Conservation (phyloP, 208 protist genomes). For the Wallacemonas rigidus region DNA sequence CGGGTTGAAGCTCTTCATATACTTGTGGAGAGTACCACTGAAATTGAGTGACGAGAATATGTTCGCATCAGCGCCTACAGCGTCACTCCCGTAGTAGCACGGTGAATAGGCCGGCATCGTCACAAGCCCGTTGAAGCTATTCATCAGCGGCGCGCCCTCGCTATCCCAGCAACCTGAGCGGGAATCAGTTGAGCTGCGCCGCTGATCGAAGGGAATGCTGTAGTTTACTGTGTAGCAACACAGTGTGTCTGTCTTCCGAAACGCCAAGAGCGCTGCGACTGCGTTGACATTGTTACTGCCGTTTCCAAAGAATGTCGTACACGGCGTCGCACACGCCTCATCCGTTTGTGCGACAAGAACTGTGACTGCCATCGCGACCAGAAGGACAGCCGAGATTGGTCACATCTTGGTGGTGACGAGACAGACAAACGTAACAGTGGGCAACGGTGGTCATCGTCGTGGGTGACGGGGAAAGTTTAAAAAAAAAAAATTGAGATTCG, state of each 20-base stretch:
- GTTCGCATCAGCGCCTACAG: background rate
- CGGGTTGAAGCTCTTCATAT: background rate
- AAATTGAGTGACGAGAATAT: constrained; percentile 11
- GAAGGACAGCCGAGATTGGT: background rate
- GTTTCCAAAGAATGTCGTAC: background rate
- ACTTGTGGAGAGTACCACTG: background rate
- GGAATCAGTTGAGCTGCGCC: background rate
- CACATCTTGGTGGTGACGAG: background rate
- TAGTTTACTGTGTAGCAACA: constrained; percentile 14
- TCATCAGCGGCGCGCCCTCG: background rate
- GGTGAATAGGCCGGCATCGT: constrained; percentile 11
- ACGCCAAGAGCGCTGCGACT: background rate
- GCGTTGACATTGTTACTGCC: background rate
- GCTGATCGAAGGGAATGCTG: background rate
- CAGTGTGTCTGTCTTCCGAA: background rate
- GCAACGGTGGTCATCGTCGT: no score
- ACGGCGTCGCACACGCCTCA: background rate
- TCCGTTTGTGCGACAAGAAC: background rate
- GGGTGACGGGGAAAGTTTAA: no score
- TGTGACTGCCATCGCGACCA: background rate
- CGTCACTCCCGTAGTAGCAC: constrained; percentile 14
- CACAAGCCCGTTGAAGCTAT: background rate
- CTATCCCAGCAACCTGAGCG: constrained; percentile 11
- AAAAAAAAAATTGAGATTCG: no score
- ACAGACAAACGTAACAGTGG: no score